Evolutionary conservation across 129 eudicot species (phyloP).

Genomic region (Ambrosia trifida): DNA sequence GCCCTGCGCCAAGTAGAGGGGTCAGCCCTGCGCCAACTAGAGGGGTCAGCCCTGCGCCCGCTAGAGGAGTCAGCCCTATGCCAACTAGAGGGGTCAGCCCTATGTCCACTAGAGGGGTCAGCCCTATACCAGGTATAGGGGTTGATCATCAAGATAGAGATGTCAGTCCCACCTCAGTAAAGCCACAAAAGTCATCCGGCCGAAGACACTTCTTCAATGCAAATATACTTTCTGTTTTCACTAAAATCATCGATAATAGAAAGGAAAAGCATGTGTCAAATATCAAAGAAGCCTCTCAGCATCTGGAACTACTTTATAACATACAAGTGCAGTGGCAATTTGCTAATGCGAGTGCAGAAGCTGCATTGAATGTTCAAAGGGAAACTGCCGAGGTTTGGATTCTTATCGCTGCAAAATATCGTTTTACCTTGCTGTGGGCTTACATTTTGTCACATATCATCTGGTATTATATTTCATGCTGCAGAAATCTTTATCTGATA

Average conservation of each 20-base stretch:
- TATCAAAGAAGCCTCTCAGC: conserved; percentile 57
- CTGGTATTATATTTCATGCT: conserved; percentile 19
- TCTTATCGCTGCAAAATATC: conserved; percentile 1
- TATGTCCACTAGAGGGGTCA: conserved; percentile 34
- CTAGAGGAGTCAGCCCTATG: conserved; percentile 36
- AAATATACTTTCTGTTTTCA: conserved; percentile 56
- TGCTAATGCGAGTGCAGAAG: conserved; percentile 62
- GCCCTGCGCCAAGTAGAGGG: too few relatives aligned
- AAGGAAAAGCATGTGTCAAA: conserved; percentile 58
- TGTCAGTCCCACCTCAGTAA: conserved; percentile 48
- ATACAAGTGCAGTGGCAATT: conserved; percentile 81
- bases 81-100: conserved; percentile 43
- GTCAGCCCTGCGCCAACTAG: too few relatives aligned
- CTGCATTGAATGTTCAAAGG: conserved; percentile 48
- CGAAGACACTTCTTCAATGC: conserved; percentile 54
- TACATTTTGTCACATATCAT: too few relatives aligned
- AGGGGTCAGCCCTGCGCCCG: conserved; percentile 19
- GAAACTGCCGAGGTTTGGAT: conserved; percentile 64
- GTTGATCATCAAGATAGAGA: conserved; percentile 51
- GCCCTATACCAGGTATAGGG: conserved; percentile 47
- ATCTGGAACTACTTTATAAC: conserved; percentile 58
- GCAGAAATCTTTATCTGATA: conserved; percentile 61
- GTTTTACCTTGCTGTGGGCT: too few relatives aligned
- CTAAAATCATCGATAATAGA: conserved; percentile 47
- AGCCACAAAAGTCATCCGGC: conserved; percentile 45